phyloP scores from a whole-genome alignment of 108 stramenopile species.

The Cyclostephanos invisitatus region DNA sequence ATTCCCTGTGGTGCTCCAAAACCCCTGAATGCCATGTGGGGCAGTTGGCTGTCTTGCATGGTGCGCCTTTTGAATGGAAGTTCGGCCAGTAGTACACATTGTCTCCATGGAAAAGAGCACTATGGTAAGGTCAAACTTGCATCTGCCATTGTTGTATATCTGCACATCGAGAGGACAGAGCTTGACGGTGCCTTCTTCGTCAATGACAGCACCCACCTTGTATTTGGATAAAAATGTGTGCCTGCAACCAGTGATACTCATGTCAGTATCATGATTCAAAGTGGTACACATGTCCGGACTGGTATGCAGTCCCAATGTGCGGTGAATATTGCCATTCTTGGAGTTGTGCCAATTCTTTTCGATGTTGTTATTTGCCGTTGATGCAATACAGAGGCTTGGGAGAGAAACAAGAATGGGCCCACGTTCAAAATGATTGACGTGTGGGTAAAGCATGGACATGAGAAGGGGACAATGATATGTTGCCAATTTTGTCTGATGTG shows the following conservation, averaged over 20 bases:
- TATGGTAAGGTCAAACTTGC: conserved; percentile 83
- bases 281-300: too few species aligned
- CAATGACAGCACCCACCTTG: conserved; percentile 79
- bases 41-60: conserved; percentile 92
- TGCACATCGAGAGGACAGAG: conserved; percentile 77
- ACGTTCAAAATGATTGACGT: too few species aligned
- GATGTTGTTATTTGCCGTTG: too few species aligned
- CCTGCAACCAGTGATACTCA: conserved; percentile 85
- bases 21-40: conserved; percentile 93
- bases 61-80: conserved; percentile 72
- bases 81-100: conserved; percentile 87
- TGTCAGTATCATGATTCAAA: conserved; percentile 91
- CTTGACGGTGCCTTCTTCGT: conserved; percentile 66
- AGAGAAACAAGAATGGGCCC: too few species aligned
- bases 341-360: too few species aligned
- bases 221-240: conserved; percentile 89
- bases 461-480: too few species aligned
- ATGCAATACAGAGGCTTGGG: too few species aligned
- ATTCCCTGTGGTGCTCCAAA: conserved; percentile 94
- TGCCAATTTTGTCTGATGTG: too few species aligned
- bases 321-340: too few species aligned
- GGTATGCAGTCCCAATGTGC: too few species aligned
- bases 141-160: conserved; percentile 89
- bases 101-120: conserved; percentile 93
- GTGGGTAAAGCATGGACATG: too few species aligned